A percentile compares a stretch with the other conserved stretches of the same genome.
Conservation (phyloP, 148 eudicot species). For the Nepenthes mirabilis region DNA sequence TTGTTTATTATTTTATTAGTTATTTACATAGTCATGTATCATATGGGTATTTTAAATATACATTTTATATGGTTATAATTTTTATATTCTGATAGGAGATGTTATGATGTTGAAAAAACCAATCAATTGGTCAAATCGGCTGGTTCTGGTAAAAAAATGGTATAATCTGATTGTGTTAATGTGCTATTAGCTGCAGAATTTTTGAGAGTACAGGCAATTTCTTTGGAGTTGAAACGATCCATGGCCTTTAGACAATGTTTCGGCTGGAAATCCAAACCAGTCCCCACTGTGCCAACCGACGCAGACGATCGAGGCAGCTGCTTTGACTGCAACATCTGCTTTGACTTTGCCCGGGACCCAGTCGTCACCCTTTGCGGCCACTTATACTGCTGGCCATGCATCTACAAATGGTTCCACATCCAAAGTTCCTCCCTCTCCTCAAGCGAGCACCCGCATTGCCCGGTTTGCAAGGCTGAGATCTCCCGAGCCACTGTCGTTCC, state of each 20-base stretch:
- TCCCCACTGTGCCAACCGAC: slow-evolving; percentile 16
- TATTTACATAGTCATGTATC: too few species aligned
- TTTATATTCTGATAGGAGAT: too few species aligned
- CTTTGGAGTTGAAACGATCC: slow-evolving; percentile 1
- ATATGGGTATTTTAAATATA: too few species aligned
- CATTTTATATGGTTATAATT: too few species aligned
- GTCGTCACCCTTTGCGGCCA: slow-evolving; percentile 91
- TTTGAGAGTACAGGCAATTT: neutral
- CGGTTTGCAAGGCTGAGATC: slow-evolving; percentile 69
- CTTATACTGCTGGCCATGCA: slow-evolving; percentile 89
- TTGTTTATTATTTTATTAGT: too few species aligned
- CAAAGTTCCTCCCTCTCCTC: slow-evolving; percentile 43
- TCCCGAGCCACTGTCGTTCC: slow-evolving; percentile 59
- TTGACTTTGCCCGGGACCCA: slow-evolving; percentile 57
- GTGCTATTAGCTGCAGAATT: neutral
- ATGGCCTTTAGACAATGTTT: slow-evolving; percentile 41
- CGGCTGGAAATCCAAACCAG: slow-evolving; percentile 30
- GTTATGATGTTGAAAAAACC: too few species aligned
- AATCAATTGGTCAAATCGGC: too few species aligned
- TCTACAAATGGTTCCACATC: slow-evolving; percentile 69
- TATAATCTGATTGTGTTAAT: too few species aligned
- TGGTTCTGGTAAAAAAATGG: too few species aligned
- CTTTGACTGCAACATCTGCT: slow-evolving; percentile 87
- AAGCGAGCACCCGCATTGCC: slow-evolving; percentile 53
- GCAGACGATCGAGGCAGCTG: slow-evolving; percentile 25